Percentiles rank a stretch among this genome's conserved stretches.
phyloP scores from a whole-genome alignment of 208 protist species.

The Trichomonas vaginalis region DNA sequence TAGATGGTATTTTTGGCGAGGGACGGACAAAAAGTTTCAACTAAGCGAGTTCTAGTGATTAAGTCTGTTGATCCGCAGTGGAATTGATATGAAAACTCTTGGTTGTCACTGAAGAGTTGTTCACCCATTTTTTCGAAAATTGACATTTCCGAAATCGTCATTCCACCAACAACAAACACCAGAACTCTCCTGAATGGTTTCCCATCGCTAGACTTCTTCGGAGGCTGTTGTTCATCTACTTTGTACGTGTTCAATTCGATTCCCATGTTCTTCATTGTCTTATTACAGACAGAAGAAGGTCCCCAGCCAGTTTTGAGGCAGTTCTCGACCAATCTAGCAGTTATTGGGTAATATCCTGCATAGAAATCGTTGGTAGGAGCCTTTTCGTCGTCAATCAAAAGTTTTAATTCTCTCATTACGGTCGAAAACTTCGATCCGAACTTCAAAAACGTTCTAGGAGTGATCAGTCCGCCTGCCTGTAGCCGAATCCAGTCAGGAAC shows the following conservation, averaged over 20 bases:
- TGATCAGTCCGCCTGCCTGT: too few relatives aligned
- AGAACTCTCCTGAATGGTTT: neutral
- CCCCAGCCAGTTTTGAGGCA: neutral
- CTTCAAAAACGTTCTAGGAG: too few relatives aligned
- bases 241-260: neutral
- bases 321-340: neutral
- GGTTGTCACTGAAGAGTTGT: neutral
- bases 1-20: too few relatives aligned
- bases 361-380: neutral
- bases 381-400: too few relatives aligned
- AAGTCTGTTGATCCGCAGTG: neutral
- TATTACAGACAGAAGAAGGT: neutral
- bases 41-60: neutral
- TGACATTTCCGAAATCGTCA: neutral
- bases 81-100: neutral
- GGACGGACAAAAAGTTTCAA: neutral
- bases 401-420: too few relatives aligned
- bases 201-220: too few relatives aligned
- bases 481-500: too few relatives aligned
- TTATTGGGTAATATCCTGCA: neutral
- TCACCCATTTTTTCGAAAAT: neutral
- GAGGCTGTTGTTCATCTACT: too few relatives aligned
- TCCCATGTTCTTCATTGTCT: neutral
- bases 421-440: too few relatives aligned
- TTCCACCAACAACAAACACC: neutral